Evolutionary conservation across 2,329 filamentous ascomycete genomes (phyloP).

Genomic region (Ceratocystis papillata): DNA sequence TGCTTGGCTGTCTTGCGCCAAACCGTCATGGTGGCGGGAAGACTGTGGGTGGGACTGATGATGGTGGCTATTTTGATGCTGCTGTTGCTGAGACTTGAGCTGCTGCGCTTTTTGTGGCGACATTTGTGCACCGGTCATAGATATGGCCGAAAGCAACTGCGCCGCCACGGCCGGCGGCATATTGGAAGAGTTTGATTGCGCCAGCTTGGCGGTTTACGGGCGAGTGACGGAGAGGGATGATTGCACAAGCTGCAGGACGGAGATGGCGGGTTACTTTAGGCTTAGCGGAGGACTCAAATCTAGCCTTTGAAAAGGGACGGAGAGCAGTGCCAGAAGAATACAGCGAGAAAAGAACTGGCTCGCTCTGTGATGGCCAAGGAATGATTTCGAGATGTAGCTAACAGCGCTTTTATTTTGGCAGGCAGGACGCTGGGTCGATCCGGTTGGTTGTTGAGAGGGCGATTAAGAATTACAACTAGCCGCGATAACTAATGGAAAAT

Average conservation of each 20-base stretch:
- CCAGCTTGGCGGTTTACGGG: conserved; percentile 12
- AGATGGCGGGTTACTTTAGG: neutral
- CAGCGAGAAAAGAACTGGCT: neutral
- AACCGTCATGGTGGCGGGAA: neutral
- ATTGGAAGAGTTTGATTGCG: conserved; percentile 17
- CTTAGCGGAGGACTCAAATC: neutral
- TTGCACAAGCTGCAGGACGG: neutral
- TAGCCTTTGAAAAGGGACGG: neutral
- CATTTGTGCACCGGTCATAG: conserved; percentile 19
- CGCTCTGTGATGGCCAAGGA: neutral
- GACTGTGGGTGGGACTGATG: conserved; percentile 6
- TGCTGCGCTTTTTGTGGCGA: conserved; percentile 6
- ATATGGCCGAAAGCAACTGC: conserved; percentile 24
- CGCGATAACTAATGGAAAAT: neutral
- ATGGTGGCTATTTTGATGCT: neutral
- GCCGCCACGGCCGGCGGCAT: conserved; percentile 21
- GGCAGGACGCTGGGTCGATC: neutral
- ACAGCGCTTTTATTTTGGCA: neutral
- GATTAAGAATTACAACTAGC: conserved; percentile 2
- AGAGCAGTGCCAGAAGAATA: neutral
- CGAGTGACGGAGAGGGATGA: neutral
- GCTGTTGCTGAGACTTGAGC: conserved; percentile 3
- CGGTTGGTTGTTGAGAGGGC: neutral
- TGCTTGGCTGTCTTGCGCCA: conserved; percentile 10
- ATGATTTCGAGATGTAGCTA: neutral